Conservation (phyloP, 306 rosid species). For the Vigna angularis region DNA sequence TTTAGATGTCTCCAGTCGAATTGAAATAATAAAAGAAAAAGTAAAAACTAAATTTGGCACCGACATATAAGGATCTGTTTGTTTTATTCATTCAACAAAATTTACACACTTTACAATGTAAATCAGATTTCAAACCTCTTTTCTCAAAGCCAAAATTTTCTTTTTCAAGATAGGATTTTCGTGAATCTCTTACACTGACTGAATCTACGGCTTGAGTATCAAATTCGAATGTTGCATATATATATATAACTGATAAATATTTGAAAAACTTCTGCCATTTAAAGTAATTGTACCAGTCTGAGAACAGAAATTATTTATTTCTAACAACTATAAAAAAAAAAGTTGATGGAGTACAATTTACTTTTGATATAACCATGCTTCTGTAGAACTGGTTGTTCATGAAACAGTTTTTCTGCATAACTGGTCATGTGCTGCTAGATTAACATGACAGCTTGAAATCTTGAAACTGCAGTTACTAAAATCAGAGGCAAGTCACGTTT, state of each 20-base stretch:
- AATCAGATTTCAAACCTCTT: background rate
- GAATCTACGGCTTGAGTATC: background rate
- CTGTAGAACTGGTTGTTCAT: conserved; percentile 33
- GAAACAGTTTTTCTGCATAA: conserved; percentile 26
- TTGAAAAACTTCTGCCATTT: too few relatives aligned
- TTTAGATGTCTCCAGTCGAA: background rate
- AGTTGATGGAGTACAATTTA: too few relatives aligned
- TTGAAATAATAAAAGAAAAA: background rate
- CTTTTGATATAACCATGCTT: background rate
- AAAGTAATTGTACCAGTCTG: too few relatives aligned
- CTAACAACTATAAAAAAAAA: too few relatives aligned
- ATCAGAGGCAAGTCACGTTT: too few relatives aligned
- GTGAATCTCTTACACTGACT: background rate
- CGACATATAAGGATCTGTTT: background rate
- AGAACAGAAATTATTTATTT: too few relatives aligned
- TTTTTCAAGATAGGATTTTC: too few relatives aligned
- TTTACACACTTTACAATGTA: background rate
- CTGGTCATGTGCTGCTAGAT: conserved; percentile 16
- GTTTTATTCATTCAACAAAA: background rate
- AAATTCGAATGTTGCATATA: too few relatives aligned
- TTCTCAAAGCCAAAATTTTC: background rate
- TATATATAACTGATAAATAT: too few relatives aligned
- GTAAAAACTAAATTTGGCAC: background rate
- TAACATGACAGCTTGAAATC: conserved; percentile 25
- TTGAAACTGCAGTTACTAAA: background rate